Percentiles rank a stretch among this genome's conserved stretches.
These are phyloP conservation scores for Entomortierella beljakovae DNA, from an alignment of 192 early-diverging fungal species.

Conservation along the genomic window DNA sequence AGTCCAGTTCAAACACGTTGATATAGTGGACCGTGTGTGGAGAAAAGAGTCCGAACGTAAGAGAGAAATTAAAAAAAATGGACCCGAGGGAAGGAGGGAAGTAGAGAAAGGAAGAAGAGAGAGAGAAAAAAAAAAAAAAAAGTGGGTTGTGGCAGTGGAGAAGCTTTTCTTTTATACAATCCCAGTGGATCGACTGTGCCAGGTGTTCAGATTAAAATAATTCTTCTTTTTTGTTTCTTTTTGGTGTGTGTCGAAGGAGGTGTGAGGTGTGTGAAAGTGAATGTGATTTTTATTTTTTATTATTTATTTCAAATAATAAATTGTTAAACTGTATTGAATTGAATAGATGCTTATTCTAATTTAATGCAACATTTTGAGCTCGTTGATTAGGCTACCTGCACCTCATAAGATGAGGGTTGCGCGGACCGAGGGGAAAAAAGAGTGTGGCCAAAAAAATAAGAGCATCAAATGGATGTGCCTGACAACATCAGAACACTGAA, in stretches of 20 bases:
- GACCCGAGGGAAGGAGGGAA: background rate
- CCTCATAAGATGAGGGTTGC: background rate
- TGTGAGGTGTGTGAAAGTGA: conserved; percentile 24
- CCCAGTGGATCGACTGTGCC: background rate
- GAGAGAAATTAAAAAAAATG: background rate
- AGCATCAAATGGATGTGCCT: background rate
- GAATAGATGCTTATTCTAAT: background rate
- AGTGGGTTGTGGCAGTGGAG: conserved; percentile 3
- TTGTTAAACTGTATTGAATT: background rate
- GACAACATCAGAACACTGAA: background rate
- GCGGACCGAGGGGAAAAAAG: background rate
- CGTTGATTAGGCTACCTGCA: background rate
- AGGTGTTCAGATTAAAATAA: background rate
- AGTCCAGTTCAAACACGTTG: conserved; percentile 34
- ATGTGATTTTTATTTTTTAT: conserved; percentile 6
- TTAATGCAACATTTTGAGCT: background rate
- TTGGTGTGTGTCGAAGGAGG: background rate
- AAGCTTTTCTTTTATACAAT: conserved; percentile 10
- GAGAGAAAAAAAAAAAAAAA: conserved; percentile 8
- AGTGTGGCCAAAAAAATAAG: background rate
- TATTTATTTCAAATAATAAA: too few relatives aligned
- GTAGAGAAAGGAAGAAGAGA: background rate
- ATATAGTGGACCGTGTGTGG: conserved; percentile 16
- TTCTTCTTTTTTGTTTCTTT: conserved; percentile 2
- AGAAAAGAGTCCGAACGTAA: background rate